A percentile compares a stretch with the other conserved stretches of the same genome.
phyloP scores from a whole-genome alignment of 2,329 filamentous ascomycete genomes.

The Colletotrichum chrysophilum region DNA sequence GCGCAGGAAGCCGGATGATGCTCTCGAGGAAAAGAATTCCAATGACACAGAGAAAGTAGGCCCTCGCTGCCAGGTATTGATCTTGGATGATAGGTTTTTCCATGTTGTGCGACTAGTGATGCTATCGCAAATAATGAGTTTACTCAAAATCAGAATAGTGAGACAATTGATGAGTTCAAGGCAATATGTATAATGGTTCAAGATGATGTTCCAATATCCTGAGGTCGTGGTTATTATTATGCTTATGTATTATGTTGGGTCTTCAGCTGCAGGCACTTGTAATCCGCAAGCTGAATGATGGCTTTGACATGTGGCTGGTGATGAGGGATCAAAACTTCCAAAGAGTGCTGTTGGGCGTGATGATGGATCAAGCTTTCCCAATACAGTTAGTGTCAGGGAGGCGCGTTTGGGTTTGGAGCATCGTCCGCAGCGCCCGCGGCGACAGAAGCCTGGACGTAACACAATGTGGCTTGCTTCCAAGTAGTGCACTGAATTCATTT shows the following conservation, averaged over 20 bases:
- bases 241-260: background rate
- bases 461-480: background rate
- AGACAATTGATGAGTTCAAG: no score
- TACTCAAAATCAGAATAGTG: no score
- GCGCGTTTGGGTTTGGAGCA: background rate
- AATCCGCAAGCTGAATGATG: background rate
- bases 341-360: background rate
- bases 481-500: background rate
- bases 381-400: background rate
- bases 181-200: no score
- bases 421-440: background rate
- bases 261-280: background rate
- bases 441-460: background rate
- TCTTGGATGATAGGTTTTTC: background rate
- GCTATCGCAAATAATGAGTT: background rate
- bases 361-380: background rate
- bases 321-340: background rate
- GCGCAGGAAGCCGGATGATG: background rate
- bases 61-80: background rate
- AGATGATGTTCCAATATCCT: background rate
- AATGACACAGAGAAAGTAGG: background rate
- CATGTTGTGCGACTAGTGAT: background rate
- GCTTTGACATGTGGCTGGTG: background rate
- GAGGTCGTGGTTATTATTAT: background rate
- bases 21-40: background rate